Base-by-base conservation (phyloP, 1,284 basidiomycete genomes). In the Papiliotrema nemorosa region DNA sequence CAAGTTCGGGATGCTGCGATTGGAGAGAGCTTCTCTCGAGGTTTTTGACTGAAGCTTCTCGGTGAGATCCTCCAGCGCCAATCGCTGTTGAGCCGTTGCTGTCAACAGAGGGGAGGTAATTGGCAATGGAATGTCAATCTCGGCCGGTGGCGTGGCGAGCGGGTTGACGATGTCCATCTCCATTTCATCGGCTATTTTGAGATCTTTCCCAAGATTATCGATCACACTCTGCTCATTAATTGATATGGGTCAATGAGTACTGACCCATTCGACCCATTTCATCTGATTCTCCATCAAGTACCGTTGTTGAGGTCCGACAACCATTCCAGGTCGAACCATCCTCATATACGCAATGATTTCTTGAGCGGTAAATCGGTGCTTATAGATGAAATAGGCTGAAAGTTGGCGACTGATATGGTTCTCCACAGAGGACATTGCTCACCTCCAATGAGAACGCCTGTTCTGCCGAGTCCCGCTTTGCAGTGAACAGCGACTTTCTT, bases 281-380 rank as follows among this genome's bases (percentile, higher is more conserved):
- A 93, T 77, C 70, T 96, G 91, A 75, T 93, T 96, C 64, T 91
- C 82, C 69, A 96, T 92, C 85, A 99, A 88, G 71, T 91, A 98
- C 69, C 97, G 94, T 67, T 84, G 79, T 51, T 81, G 78, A 12
- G 77, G 77, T 6, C 93, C 93, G 33, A 97, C 93, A 14, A 97
- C 93, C 70, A 91, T 92, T 2, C 74, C 74, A 0, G 94, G 96
- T 37, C 94, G 84, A 57, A 97, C 86, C 59, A 99, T 88, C 21
- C 96, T 86, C 96, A 98, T 98, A 75, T 92, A 97, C 0, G 88
- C 96, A 55, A 98, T 98, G 9, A 87, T 93, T 76, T 99, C 96
- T 50, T 86, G 84, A 0, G 94, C 93, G n/a, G 91, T 91, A 70
- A 99, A 99, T n/a, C 88, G 88, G 67, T 97, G 93, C 77, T 96